Conservation (phyloP, 1,284 basidiomycete species). For the Schizopora paradoxa region DNA sequence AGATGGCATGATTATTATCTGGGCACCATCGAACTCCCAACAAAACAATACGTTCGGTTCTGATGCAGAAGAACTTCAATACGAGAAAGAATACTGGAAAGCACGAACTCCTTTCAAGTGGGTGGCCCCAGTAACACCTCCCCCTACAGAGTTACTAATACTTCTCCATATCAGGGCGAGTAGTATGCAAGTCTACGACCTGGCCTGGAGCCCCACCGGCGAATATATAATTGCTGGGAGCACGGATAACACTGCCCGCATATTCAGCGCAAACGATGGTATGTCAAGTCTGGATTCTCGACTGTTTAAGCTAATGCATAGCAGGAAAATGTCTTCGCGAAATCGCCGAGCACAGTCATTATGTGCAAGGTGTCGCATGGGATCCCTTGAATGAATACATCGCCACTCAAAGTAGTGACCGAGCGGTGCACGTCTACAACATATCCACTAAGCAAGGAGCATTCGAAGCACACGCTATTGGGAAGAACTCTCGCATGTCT, state of each 20-base stretch:
- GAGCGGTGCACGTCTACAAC: constrained; percentile 85
- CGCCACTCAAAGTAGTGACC: constrained; percentile 90
- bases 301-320: constrained; percentile 6
- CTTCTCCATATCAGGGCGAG: constrained; percentile 50
- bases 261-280: constrained; percentile 79
- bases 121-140: constrained; percentile 22
- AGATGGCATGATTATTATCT: constrained; percentile 98
- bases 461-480: constrained; percentile 81
- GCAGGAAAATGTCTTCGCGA: constrained; percentile 77
- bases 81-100: constrained; percentile 96
- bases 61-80: constrained; percentile 76
- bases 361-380: constrained; percentile 96
- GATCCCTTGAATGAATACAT: constrained; percentile 93
- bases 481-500: constrained; percentile 72
- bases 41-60: constrained; percentile 72
- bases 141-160: constrained; percentile 7
- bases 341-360: constrained; percentile 88
- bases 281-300: constrained; percentile 19
- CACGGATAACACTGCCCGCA: constrained; percentile 91
- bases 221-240: constrained; percentile 92
- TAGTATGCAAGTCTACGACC: constrained; percentile 93
- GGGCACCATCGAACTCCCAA: constrained; percentile 79
- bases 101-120: constrained; percentile 85
- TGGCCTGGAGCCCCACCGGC: constrained; percentile 95
- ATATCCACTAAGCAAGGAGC: constrained; percentile 62